A percentile compares a stretch with the other conserved stretches of the same genome.
Conservation (phyloP, 805 yeast species). For the Kuraishia piskuri region DNA sequence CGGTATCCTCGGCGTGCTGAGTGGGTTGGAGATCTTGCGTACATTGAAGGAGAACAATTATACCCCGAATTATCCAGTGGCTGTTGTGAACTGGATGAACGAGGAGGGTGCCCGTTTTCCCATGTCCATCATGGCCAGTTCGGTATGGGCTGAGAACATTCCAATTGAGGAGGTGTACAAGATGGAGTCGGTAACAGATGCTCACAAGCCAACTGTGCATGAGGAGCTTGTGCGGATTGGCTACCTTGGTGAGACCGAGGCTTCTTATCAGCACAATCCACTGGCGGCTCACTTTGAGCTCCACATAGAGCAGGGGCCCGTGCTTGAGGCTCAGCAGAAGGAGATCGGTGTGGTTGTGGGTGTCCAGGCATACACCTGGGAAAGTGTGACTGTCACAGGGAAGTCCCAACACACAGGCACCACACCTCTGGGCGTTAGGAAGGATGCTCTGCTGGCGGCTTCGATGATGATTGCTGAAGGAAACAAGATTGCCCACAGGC, state of each 20-base stretch:
- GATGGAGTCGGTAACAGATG: constrained; percentile 46
- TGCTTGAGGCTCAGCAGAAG: constrained; percentile 45
- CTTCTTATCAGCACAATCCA: constrained; percentile 41
- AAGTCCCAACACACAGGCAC: constrained; percentile 70
- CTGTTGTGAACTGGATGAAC: constrained; percentile 63
- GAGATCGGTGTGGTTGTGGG: constrained; percentile 60
- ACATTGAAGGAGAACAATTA: constrained; percentile 51
- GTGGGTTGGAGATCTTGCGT: constrained; percentile 59
- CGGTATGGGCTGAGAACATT: constrained; percentile 55
- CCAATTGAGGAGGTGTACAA: constrained; percentile 39
- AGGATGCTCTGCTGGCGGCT: constrained; percentile 54
- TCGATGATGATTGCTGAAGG: constrained; percentile 48
- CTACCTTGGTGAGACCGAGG: constrained; percentile 43
- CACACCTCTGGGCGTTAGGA: constrained; percentile 53
- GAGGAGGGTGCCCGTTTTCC: constrained; percentile 79
- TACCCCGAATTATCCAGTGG: constrained; percentile 59
- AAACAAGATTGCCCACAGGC: constrained; percentile 42
- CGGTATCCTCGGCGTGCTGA: constrained; percentile 60
- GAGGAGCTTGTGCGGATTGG: constrained; percentile 56
- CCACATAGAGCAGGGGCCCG: constrained; percentile 74
- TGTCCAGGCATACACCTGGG: constrained; percentile 62
- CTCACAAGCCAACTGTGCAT: constrained; percentile 36
- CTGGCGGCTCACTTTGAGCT: constrained; percentile 65
- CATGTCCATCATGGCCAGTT: constrained; percentile 55
- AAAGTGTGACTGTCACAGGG: constrained; percentile 46